A percentile compares a stretch with the other conserved stretches of the same genome.
Conservation (phyloP, 1,284 basidiomycete species). For the Amylostereum areolatum region DNA sequence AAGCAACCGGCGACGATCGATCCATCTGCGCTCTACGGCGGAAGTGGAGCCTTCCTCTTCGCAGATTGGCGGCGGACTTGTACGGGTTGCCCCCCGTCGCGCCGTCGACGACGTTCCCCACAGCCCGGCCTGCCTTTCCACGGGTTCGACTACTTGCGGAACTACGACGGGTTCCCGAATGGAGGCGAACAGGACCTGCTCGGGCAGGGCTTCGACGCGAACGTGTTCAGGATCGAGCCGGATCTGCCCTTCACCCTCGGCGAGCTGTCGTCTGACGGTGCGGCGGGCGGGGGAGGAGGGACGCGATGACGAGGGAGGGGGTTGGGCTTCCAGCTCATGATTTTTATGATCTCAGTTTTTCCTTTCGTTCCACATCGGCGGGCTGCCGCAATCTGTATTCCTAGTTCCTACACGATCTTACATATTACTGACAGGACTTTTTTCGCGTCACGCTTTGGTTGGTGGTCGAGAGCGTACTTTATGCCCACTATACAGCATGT, state of each 20-base stretch:
- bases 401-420: no score
- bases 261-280: slow-evolving; percentile 19
- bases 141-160: slow-evolving; percentile 74
- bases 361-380: no score
- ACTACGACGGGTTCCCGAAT: slow-evolving; percentile 41
- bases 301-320: no score
- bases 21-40: slow-evolving; percentile 32
- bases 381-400: no score
- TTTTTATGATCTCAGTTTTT: no score
- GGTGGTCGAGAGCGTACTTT: no score
- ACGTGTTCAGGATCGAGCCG: slow-evolving; percentile 66
- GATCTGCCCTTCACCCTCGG: slow-evolving; percentile 61
- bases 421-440: no score
- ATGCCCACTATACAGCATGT: no score
- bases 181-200: slow-evolving; percentile 57
- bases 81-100: slow-evolving; percentile 52
- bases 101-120: slow-evolving; percentile 54
- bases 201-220: slow-evolving; percentile 70
- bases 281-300: background rate
- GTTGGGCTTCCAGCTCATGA: no score
- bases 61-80: slow-evolving; percentile 31
- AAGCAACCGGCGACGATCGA: slow-evolving; percentile 42
- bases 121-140: slow-evolving; percentile 71
- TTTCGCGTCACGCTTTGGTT: no score
- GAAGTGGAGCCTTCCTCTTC: slow-evolving; percentile 31